Conservation (phyloP, 2,329 filamentous ascomycete species). For the Aspergillus transmontanensis region DNA sequence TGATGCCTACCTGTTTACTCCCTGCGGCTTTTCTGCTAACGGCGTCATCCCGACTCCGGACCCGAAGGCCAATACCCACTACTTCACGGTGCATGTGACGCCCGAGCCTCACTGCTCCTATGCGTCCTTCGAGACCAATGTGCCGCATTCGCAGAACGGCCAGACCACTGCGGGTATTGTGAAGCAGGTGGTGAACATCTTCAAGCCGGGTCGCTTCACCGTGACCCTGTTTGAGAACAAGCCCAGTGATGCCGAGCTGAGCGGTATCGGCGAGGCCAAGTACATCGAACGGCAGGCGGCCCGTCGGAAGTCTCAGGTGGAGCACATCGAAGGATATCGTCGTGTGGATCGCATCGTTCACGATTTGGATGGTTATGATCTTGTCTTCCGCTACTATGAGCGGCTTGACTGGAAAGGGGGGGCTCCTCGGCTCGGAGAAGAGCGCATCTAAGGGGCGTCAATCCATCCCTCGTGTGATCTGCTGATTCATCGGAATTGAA, state of each 20-base stretch:
- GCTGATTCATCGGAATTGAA: background rate
- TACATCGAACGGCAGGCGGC: slow-evolving; percentile 47
- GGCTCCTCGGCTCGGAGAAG: slow-evolving; percentile 63
- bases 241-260: slow-evolving; percentile 40
- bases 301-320: slow-evolving; percentile 60
- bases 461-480: slow-evolving; percentile 3
- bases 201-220: slow-evolving; percentile 96
- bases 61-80: slow-evolving; percentile 68
- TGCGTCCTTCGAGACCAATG: slow-evolving; percentile 97
- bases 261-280: slow-evolving; percentile 38
- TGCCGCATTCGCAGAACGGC: slow-evolving; percentile 83
- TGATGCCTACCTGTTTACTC: slow-evolving; percentile 94
- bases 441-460: slow-evolving; percentile 20
- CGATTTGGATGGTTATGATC: slow-evolving; percentile 94
- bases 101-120: slow-evolving; percentile 97
- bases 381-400: slow-evolving; percentile 96
- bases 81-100: slow-evolving; percentile 98
- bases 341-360: slow-evolving; percentile 94
- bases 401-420: slow-evolving; percentile 76
- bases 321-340: slow-evolving; percentile 81
- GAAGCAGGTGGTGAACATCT: slow-evolving; percentile 91
- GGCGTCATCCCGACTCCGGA: slow-evolving; percentile 83
- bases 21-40: slow-evolving; percentile 96
- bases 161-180: slow-evolving; percentile 89
- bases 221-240: slow-evolving; percentile 96